Evolutionary conservation across 768 basidiomycete genomes (phyloP).

Genomic region (Mycena leptocephala): DNA sequence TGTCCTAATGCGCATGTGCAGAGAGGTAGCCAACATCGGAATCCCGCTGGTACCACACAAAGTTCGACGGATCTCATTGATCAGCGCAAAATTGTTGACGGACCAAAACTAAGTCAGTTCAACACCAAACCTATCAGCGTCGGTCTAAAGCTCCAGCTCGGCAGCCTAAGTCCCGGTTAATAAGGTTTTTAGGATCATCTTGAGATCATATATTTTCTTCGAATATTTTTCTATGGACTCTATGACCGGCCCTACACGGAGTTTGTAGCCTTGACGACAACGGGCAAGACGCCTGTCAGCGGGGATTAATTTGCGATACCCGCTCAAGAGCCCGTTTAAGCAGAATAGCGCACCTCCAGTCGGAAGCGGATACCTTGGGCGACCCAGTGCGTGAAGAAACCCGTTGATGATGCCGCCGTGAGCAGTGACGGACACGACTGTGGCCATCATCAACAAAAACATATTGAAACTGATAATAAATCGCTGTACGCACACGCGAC

Average conservation of each 20-base stretch:
- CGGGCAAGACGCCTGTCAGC: conserved; percentile 41
- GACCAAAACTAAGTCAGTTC: too few relatives aligned
- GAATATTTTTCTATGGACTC: too few relatives aligned
- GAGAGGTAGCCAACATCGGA: too few relatives aligned
- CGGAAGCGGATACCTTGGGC: conserved; percentile 63
- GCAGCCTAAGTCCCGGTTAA: too few relatives aligned
- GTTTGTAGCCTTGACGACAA: conserved; percentile 38
- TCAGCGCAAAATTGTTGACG: too few relatives aligned
- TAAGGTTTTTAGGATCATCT: too few relatives aligned
- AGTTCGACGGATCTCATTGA: too few relatives aligned
- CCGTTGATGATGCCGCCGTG: conserved; percentile 77
- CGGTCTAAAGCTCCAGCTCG: too few relatives aligned
- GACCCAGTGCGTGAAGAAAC: conserved; percentile 65
- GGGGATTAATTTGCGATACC: not conserved
- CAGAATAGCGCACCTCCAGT: conserved; percentile 71
- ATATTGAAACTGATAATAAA: not conserved
- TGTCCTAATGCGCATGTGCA: too few relatives aligned
- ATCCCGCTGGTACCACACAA: too few relatives aligned
- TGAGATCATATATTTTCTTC: too few relatives aligned
- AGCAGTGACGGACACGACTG: conserved; percentile 79
- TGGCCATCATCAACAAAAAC: not conserved
- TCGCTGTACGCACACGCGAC: conserved; percentile 61
- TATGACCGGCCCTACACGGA: not conserved
- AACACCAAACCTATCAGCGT: too few relatives aligned
- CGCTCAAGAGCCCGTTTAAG: not conserved